phyloP scores from a whole-genome alignment of 495 filamentous ascomycete genomes.

The Neurospora sp. region DNA sequence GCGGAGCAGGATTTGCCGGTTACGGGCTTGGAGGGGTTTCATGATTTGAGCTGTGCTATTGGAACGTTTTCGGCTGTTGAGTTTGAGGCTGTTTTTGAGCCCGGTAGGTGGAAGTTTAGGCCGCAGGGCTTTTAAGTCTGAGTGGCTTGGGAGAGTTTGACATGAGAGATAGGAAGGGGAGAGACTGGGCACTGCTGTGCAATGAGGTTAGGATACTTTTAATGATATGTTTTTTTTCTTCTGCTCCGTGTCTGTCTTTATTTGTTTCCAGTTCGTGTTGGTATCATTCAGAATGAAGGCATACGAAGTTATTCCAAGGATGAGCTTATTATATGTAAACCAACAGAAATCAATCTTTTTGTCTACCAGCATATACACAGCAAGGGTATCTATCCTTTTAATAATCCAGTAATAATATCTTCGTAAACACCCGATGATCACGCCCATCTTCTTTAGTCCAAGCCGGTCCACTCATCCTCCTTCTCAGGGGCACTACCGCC shows the following conservation, averaged over 20 bases:
- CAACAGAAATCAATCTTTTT: background rate
- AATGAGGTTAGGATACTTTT: background rate
- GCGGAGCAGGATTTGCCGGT: conserved; percentile 49
- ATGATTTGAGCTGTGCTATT: conserved; percentile 72
- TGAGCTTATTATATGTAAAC: background rate
- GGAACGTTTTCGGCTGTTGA: conserved; percentile 63
- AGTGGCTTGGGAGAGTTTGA: background rate
- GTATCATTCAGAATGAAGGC: background rate
- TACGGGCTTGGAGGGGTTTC: conserved; percentile 65
- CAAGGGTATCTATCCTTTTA: background rate
- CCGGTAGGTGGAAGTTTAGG: conserved; percentile 28
- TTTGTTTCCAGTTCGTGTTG: background rate
- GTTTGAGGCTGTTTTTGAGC: conserved; percentile 61
- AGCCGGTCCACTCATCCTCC: conserved; percentile 53
- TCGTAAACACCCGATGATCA: background rate
- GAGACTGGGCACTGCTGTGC: background rate
- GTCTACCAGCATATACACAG: background rate
- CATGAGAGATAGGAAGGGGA: background rate
- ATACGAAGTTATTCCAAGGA: background rate
- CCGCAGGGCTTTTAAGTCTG: conserved; percentile 2
- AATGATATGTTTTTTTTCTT: background rate
- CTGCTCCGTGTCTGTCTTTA: background rate
- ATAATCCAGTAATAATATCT: background rate
- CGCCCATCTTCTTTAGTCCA: conserved; percentile 43
- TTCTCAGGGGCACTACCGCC: conserved; percentile 20